Base-by-base conservation (phyloP, 192 early-diverging fungal species). In the Entomortierella parvispora region DNA sequence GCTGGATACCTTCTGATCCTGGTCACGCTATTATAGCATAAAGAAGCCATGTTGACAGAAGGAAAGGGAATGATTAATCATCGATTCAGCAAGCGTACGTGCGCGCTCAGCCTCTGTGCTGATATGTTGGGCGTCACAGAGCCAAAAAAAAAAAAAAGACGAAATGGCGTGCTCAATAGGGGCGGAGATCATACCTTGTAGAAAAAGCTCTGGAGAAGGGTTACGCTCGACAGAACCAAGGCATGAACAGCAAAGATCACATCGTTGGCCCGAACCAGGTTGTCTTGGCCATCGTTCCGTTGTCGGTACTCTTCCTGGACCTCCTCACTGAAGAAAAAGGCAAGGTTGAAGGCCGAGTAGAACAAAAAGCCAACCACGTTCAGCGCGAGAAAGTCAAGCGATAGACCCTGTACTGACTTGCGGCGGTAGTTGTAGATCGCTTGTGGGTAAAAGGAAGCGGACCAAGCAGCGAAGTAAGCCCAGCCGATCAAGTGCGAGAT, bases 161-260 rank as follows among this genome's bases (percentile, higher is more conserved):
- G 32, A 31, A 34, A 0, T 32, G 32, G 32, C 29, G 29, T 22
- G 50, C 25, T 22, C 20, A 49, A 49, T 49, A 25, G 26, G 26
- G n/a, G 47, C 18, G 47, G 28, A 11, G 18, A 0, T n/a, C 66
- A 48, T 82, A 88, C 87, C 79, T 90, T 86, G 70, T 93, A 93
- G 31, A 71, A 64, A 37, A 89, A 84, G 4, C 88, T 83, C 68
- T 93, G 92, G 0, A 55, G 57, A 50, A 92, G 79, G 0, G 90
- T 90, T 12, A 90, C 43, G 1, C 72, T 55, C 6, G 90, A 85
- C 9, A 95, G 59, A 0, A 81, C 15, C 12, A 94, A 81, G 4
- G 94, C 95, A 71, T 97, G 94, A 23, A 90, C 77, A 7, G 91
- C 83, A 81, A 97, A 97, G n/a, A 93, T 79, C 33, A 96, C 88